Percentiles rank a stretch among this genome's conserved stretches.
Evolutionary conservation across 2,329 filamentous ascomycete genomes (phyloP).

Genomic region (Diplodia seriata): DNA sequence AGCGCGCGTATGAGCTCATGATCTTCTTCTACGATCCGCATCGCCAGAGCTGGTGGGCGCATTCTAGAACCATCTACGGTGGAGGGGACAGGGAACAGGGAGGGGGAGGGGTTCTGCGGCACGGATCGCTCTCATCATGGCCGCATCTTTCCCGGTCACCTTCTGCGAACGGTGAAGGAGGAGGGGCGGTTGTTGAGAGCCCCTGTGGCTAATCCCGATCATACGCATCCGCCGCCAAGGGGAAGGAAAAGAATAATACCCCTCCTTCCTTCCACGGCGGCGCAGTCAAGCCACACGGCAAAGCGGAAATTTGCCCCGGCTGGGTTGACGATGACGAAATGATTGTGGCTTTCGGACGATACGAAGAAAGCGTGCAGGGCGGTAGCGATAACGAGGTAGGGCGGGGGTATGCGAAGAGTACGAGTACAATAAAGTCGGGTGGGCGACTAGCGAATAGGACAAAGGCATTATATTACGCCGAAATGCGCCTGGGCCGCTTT

Average conservation of each 20-base stretch:
- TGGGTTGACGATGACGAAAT: background rate
- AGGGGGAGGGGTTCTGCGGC: background rate
- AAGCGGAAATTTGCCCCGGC: background rate
- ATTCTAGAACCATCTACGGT: background rate
- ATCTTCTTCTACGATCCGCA: background rate
- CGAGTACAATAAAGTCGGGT: background rate
- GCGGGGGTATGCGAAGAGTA: background rate
- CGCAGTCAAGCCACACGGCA: conserved; percentile 1
- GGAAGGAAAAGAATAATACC: background rate
- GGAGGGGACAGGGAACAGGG: background rate
- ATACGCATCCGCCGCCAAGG: background rate
- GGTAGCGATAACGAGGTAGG: conserved; percentile 4
- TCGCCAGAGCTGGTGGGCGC: background rate
- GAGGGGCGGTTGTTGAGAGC: background rate
- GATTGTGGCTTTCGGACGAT: background rate
- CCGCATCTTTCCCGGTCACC: background rate
- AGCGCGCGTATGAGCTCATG: background rate
- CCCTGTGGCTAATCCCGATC: background rate
- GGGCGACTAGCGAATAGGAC: conserved; percentile 5
- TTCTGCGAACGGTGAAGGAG: background rate
- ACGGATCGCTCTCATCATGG: background rate
- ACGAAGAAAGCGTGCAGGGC: background rate
- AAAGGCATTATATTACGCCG: conserved; percentile 21
- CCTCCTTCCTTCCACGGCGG: background rate
- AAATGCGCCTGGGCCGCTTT: conserved; percentile 10